phyloP scores from a whole-genome alignment of 2,329 filamentous ascomycete genomes.

The Colletotrichum endophyticum region DNA sequence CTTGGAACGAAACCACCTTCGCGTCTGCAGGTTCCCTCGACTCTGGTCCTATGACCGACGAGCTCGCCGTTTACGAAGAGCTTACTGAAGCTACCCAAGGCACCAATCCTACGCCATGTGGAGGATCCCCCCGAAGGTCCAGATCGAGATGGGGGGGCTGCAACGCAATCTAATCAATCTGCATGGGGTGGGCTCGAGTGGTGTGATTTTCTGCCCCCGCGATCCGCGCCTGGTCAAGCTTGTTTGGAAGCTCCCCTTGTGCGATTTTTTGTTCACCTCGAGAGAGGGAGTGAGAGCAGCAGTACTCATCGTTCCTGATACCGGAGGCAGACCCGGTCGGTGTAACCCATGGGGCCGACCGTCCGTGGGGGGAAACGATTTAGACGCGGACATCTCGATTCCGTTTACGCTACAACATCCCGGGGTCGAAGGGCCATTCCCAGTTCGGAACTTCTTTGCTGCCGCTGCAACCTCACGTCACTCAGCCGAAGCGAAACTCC shows the following conservation, averaged over 20 bases:
- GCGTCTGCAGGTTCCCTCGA: background rate
- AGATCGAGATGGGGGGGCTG: conserved; percentile 13
- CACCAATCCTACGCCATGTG: background rate
- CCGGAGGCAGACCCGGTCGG: background rate
- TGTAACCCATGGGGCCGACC: background rate
- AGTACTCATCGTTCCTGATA: background rate
- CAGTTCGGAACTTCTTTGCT: background rate
- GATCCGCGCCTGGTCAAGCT: background rate
- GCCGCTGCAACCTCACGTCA: conserved; percentile 16
- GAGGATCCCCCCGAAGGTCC: background rate
- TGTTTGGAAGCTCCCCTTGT: background rate
- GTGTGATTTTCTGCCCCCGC: conserved; percentile 10
- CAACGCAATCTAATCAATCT: conserved; percentile 16
- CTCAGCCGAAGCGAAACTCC: background rate
- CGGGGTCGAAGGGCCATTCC: background rate
- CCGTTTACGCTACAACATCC: background rate
- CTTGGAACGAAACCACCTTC: background rate
- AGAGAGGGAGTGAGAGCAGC: background rate
- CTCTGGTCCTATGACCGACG: background rate
- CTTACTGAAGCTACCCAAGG: background rate
- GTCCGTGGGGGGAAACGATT: background rate
- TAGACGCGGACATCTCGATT: conserved; percentile 16
- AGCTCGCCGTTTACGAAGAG: background rate
- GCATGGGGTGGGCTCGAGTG: background rate
- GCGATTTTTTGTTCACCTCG: background rate